Conservation (phyloP, 768 basidiomycete species). For the Glaciozyma martinii region DNA sequence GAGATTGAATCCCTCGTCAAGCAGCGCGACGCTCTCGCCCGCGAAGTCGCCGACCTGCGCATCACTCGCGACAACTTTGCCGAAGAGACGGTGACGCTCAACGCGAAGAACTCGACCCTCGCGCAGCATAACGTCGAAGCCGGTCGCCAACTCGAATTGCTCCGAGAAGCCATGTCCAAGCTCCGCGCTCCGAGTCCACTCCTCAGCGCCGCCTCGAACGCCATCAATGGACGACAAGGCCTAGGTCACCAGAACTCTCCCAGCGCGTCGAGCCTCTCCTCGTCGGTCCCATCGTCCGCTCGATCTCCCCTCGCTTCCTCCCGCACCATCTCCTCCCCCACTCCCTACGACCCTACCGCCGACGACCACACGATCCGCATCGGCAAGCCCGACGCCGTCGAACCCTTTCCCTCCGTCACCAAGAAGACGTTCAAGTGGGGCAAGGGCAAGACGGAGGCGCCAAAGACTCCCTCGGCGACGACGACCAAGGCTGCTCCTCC, state of each 20-base stretch:
- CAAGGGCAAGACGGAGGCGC: slow-evolving; percentile 17
- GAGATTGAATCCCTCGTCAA: slow-evolving; percentile 77
- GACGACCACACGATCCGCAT: background rate
- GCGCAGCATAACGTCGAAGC: slow-evolving; percentile 79
- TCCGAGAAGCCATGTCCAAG: slow-evolving; percentile 36
- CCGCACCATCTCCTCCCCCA: background rate
- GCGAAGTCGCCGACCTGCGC: slow-evolving; percentile 79
- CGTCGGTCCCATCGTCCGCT: slow-evolving; percentile 1
- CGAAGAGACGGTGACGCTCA: slow-evolving; percentile 84
- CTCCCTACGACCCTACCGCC: background rate
- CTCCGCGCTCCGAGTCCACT: slow-evolving; percentile 6
- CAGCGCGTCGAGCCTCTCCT: slow-evolving; percentile 7
- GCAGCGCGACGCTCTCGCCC: slow-evolving; percentile 64
- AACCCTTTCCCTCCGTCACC: slow-evolving; percentile 8
- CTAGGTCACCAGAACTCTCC: background rate
- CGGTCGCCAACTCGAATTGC: slow-evolving; percentile 60
- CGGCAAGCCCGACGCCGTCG: background rate
- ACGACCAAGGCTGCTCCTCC: slow-evolving; percentile 10
- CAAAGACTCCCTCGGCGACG: background rate
- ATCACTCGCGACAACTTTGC: slow-evolving; percentile 75
- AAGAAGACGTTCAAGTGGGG: slow-evolving; percentile 43
- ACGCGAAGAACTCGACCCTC: slow-evolving; percentile 84
- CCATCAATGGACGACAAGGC: background rate
- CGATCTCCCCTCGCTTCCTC: slow-evolving; percentile 25
- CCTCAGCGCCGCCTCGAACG: background rate